Evolutionary conservation across 2,329 filamentous ascomycete species (phyloP).

Genomic region (Arthroderma sp.): DNA sequence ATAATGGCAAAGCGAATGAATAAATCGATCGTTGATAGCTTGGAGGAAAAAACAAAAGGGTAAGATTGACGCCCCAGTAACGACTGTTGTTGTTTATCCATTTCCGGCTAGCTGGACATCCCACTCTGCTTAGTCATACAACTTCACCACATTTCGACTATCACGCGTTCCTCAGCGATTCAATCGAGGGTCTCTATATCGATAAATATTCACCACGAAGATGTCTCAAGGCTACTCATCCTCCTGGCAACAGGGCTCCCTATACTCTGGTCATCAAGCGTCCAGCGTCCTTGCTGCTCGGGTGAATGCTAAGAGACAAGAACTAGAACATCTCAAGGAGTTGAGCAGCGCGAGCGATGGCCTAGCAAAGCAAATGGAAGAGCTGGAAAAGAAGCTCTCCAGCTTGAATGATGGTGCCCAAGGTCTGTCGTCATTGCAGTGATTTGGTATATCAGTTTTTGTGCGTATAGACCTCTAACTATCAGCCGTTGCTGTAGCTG

Average conservation of each 20-base stretch:
- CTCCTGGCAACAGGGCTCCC: slow-evolving; percentile 14
- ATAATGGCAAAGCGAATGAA: not conserved
- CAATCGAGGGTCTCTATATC: not conserved
- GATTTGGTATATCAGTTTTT: not conserved
- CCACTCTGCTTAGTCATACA: not conserved
- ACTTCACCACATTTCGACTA: not conserved
- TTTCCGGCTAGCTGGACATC: slow-evolving; percentile 5
- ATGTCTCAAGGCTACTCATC: not conserved
- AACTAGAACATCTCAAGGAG: slow-evolving; percentile 49
- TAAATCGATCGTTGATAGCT: not conserved
- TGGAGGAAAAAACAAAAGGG: not conserved
- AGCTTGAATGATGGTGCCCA: slow-evolving; percentile 51
- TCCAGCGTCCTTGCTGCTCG: slow-evolving; percentile 46
- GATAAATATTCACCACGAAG: not conserved
- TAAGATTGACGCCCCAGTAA: not conserved
- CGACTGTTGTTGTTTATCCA: slow-evolving; percentile 9
- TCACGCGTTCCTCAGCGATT: not conserved
- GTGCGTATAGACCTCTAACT: not conserved
- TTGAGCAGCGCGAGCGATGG: slow-evolving; percentile 48
- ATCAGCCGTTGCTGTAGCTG: slow-evolving; percentile 30
- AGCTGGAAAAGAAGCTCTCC: slow-evolving; percentile 46
- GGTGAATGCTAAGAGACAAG: slow-evolving; percentile 50
- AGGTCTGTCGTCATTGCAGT: slow-evolving; percentile 25
- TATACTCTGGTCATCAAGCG: slow-evolving; percentile 26
- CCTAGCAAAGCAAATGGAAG: slow-evolving; percentile 51